phyloP scores from a whole-genome alignment of 495 filamentous ascomycete species.

The Neohortaea acidophila region DNA sequence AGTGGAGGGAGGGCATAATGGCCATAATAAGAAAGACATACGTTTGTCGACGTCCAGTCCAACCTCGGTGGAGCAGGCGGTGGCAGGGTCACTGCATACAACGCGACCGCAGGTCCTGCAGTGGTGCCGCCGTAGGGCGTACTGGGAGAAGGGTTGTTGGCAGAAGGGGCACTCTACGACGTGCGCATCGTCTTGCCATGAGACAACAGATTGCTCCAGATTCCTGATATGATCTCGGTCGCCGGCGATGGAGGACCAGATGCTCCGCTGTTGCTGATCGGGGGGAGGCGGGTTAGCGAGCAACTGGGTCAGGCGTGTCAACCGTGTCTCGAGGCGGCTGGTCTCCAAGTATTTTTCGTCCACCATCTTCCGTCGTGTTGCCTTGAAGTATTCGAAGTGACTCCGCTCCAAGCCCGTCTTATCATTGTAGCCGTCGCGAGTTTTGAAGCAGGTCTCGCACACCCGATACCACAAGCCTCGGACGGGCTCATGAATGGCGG shows the following conservation, averaged over 20 bases:
- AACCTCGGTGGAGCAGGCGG: constrained; percentile 72
- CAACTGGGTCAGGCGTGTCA: constrained; percentile 79
- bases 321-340: constrained; percentile 72
- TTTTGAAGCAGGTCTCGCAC: constrained; percentile 97
- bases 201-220: constrained; percentile 80
- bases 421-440: constrained; percentile 87
- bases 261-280: constrained; percentile 35
- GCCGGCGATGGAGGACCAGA: constrained; percentile 40
- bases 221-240: constrained; percentile 55
- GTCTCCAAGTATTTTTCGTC: constrained; percentile 76
- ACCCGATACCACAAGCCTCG: constrained; percentile 86
- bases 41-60: constrained; percentile 58
- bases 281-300: constrained; percentile 52
- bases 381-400: constrained; percentile 52
- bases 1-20: neutral
- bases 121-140: constrained; percentile 82
- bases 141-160: constrained; percentile 80
- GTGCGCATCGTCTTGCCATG: constrained; percentile 81
- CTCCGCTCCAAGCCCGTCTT: constrained; percentile 42
- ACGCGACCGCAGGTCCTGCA: constrained; percentile 86
- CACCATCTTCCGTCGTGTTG: constrained; percentile 55
- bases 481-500: constrained; percentile 82
- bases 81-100: constrained; percentile 73
- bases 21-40: constrained; percentile 29
- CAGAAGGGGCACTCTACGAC: constrained; percentile 81